Percentiles rank a stretch among this genome's conserved stretches.
Conservation (phyloP, 1,284 basidiomycete species). For the Stygiomarasmius scandens region DNA sequence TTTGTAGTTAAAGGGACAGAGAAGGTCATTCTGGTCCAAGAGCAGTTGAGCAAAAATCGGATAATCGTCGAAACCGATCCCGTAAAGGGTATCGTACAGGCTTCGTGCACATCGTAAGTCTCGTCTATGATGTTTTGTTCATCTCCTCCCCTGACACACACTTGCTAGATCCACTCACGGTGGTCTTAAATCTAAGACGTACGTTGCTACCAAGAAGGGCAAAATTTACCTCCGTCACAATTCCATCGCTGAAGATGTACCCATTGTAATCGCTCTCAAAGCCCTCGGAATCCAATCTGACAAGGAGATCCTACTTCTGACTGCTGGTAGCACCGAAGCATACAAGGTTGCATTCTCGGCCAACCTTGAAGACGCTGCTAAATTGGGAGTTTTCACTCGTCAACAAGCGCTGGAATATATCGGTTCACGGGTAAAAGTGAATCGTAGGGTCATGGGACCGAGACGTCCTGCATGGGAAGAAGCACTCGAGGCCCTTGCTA, state of each 20-base stretch:
- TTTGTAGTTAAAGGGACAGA: constrained; percentile 99
- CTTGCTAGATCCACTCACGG: constrained; percentile 85
- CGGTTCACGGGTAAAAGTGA: constrained; percentile 89
- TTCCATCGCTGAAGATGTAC: constrained; percentile 96
- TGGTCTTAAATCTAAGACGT: constrained; percentile 98
- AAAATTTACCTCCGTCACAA: constrained; percentile 98
- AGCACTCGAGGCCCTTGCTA: constrained; percentile 93
- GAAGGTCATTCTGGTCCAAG: constrained; percentile 99
- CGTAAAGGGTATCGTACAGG: constrained; percentile 91
- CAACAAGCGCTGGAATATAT: constrained; percentile 97
- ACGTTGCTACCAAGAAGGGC: constrained; percentile 93
- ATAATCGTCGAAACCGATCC: constrained; percentile 97
- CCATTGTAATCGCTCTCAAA: constrained; percentile 95
- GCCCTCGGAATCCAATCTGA: constrained; percentile 96
- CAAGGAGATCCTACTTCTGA: constrained; percentile 95
- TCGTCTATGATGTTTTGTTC: constrained; percentile 3
- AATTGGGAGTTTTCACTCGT: constrained; percentile 88
- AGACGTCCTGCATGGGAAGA: constrained; percentile 91
- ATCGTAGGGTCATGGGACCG: constrained; percentile 77
- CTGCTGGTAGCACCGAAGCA: constrained; percentile 89
- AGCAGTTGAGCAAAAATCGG: constrained; percentile 98
- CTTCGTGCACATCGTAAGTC: constrained; percentile 94
- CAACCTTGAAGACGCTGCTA: constrained; percentile 93
- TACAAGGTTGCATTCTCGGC: constrained; percentile 91
- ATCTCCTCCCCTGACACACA: constrained; percentile 5